phyloP scores from a whole-genome alignment of 2,329 filamentous ascomycete genomes.

The Herpotrichia juniperi region DNA sequence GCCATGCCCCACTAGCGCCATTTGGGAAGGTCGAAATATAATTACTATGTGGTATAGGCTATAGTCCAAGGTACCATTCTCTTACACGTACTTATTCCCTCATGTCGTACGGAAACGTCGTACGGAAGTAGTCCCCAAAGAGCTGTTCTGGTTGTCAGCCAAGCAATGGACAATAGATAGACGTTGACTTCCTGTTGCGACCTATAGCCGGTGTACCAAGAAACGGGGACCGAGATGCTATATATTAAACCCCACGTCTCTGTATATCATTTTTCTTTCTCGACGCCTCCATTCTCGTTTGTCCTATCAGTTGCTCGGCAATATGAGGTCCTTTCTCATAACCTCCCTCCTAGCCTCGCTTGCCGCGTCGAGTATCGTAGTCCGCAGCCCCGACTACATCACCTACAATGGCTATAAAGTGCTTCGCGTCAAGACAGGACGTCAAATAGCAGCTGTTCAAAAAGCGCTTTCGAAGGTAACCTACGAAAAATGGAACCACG shows the following conservation, averaged over 20 bases:
- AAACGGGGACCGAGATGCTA: neutral
- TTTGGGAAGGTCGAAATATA: neutral
- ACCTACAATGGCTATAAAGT: slow-evolving; percentile 51
- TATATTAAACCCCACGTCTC: neutral
- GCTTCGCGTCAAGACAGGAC: slow-evolving; percentile 44
- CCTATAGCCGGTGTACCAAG: neutral
- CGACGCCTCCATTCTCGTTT: neutral
- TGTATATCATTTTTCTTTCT: neutral
- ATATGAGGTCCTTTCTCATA: slow-evolving; percentile 1
- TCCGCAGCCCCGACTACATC: slow-evolving; percentile 28
- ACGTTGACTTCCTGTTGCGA: neutral
- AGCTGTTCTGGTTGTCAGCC: no score
- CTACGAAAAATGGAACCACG: slow-evolving; percentile 47
- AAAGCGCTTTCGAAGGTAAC: slow-evolving; percentile 42
- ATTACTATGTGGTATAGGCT: neutral
- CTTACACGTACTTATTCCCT: neutral
- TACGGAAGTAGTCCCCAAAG: neutral
- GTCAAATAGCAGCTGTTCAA: slow-evolving; percentile 40
- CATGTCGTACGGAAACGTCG: neutral
- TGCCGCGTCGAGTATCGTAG: slow-evolving; percentile 18
- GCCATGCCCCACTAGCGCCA: neutral
- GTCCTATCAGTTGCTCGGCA: neutral
- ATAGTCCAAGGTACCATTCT: neutral
- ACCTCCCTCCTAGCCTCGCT: neutral
- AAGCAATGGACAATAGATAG: neutral